Percentiles rank a stretch among this genome's conserved stretches.
Evolutionary conservation across 1,139 yeast genomes (phyloP).

Genomic region (Hansenula sp.): DNA sequence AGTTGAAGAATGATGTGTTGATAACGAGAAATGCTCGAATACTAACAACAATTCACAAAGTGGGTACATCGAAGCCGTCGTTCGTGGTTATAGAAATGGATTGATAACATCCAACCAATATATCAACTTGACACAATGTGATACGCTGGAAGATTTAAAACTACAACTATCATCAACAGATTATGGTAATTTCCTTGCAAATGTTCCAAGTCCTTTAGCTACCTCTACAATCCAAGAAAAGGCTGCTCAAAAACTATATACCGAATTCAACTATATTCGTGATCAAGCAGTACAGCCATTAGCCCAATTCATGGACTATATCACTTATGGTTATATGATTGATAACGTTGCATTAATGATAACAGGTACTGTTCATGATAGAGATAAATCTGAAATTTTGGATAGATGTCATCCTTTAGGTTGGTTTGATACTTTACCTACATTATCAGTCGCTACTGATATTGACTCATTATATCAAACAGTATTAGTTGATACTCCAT

Average conservation of each 20-base stretch:
- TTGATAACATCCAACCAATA: conserved; percentile 75
- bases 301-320: conserved; percentile 80
- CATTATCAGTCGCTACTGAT: conserved; percentile 91
- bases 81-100: conserved; percentile 90
- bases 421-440: conserved; percentile 97
- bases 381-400: conserved; percentile 83
- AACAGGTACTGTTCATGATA: conserved; percentile 93
- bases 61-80: conserved; percentile 92
- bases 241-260: conserved; percentile 69
- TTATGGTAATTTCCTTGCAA: conserved; percentile 85
- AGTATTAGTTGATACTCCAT: conserved; percentile 94
- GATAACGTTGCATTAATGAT: conserved; percentile 95
- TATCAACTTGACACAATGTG: conserved; percentile 92
- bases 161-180: conserved; percentile 93
- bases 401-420: conserved; percentile 95
- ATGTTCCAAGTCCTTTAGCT: conserved; percentile 75
- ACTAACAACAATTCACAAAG: conserved; percentile 23
- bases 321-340: conserved; percentile 96
- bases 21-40: not conserved
- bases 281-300: conserved; percentile 81
- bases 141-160: conserved; percentile 87
- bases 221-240: conserved; percentile 81
- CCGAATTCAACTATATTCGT: conserved; percentile 80
- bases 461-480: conserved; percentile 88
- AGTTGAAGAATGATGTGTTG: conserved; percentile 13